Evolutionary conservation across 306 rosid species (phyloP), one percentile per base, ranked within the genome.

Genomic region (Datisca glomerata): DNA sequence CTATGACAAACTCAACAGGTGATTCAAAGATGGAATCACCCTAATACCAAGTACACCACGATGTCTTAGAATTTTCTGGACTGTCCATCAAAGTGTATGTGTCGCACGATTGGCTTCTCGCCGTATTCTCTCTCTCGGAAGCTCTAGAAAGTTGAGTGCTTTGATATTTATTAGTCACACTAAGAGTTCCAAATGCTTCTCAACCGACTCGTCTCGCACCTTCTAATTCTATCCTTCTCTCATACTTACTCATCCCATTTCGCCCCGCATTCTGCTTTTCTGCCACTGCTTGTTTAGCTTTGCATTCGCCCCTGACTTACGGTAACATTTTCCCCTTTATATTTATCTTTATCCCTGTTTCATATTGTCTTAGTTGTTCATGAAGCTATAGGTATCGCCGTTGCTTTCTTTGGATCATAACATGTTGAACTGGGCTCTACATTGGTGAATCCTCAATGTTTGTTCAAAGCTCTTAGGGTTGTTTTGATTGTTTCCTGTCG

Each of bases 81-180:
- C n/a, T n/a, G n/a, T n/a, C n/a, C n/a, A n/a, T n/a, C n/a, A n/a
- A n/a, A n/a, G n/a, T n/a, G n/a, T n/a, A n/a, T n/a, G n/a, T n/a
- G n/a, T n/a, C n/a, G n/a, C n/a, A n/a, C n/a, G 3, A 29, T 29
- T 29, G 34, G 34, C 12, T n/a, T 29, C 35, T 50, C 18, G 24
- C 11, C 32, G 7, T 32, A 3, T 25, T 35, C 18, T 34, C 18
- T 9, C 18, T 24, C 4, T 28, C 46, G 71, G 49, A 69, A 35
- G 44, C 45, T 69, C 76, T 54, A 59, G 76, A 69, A 69, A 20
- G 18, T 6, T 33, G 21, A 1, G 34, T 32, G 22, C 71, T 57
- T 12, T 57, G 35, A 28, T 3, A 7, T 31, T 3, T 44, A 24
- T 47, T 45, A 41, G 14, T 35, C 13, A 21, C 18, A 20, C n/a